phyloP scores from a whole-genome alignment of 345 rosid species.

The Eucalyptus tenuipes region DNA sequence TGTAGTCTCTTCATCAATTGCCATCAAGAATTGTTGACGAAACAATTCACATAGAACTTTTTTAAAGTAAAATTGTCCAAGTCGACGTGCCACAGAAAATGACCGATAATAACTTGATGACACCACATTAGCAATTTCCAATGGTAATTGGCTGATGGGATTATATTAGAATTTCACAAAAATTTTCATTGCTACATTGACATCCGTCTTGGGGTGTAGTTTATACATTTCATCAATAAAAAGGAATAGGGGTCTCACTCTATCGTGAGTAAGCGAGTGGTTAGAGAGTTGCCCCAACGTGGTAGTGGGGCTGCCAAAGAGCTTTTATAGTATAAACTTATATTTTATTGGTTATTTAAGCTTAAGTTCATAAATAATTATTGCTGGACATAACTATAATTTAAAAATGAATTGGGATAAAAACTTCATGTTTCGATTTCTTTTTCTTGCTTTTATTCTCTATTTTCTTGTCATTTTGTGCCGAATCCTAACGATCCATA shows the following conservation, averaged over 20 bases:
- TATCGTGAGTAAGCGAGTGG: rapidly evolving
- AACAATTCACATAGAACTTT: not conserved
- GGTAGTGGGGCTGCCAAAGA: too few species aligned
- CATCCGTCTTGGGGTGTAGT: too few species aligned
- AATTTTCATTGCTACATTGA: too few species aligned
- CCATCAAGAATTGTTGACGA: not conserved
- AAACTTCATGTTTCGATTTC: too few species aligned
- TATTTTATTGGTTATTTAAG: too few species aligned
- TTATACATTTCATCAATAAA: too few species aligned
- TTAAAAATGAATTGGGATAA: too few species aligned
- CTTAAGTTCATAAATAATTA: too few species aligned
- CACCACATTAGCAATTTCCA: rapidly evolving
- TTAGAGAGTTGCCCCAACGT: too few species aligned
- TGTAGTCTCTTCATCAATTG: not conserved
- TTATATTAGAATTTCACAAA: not conserved
- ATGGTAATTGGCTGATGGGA: rapidly evolving
- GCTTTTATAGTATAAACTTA: too few species aligned
- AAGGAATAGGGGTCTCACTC: rapidly evolving
- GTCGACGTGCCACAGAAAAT: rapidly evolving
- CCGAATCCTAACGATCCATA: not conserved
- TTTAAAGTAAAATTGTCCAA: not conserved
- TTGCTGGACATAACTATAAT: rapidly evolving
- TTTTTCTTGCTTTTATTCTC: too few species aligned
- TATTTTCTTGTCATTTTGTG: too few species aligned
- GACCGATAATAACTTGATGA: rapidly evolving